A percentile compares a stretch with the other conserved stretches of the same genome.
Conservation (phyloP, 768 basidiomycete species). For the Podaxis sp. region DNA sequence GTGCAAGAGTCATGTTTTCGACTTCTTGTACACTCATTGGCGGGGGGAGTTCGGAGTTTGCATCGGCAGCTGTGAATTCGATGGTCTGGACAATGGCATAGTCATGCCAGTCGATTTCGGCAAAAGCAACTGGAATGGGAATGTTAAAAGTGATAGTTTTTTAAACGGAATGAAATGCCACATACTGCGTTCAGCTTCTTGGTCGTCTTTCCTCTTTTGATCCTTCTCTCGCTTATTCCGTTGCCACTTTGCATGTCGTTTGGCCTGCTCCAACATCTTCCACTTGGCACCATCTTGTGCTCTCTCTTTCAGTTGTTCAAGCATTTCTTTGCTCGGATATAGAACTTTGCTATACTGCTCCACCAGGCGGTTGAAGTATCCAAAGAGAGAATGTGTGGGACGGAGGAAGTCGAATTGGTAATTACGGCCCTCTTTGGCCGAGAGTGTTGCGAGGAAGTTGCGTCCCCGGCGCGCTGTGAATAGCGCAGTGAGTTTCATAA, state of each 20-base stretch:
- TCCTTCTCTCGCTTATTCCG: conserved; percentile 77
- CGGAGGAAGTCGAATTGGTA: conserved; percentile 98
- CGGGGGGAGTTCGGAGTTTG: conserved; percentile 87
- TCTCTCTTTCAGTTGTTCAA: conserved; percentile 66
- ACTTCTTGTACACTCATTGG: conserved; percentile 95
- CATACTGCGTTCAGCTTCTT: conserved; percentile 86
- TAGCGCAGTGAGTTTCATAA: conserved; percentile 92
- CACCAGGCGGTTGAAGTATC: conserved; percentile 95
- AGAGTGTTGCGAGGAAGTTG: conserved; percentile 79
- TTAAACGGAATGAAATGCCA: conserved; percentile 16
- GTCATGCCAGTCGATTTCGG: conserved; percentile 99
- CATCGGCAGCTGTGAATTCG: conserved; percentile 93
- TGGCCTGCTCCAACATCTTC: conserved; percentile 72
- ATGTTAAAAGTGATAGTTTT: conserved; percentile 8
- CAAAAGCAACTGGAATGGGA: conserved; percentile 67
- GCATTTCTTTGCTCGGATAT: conserved; percentile 70
- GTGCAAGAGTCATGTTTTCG: conserved; percentile 93
- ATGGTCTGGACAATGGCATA: conserved; percentile 98
- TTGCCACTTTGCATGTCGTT: conserved; percentile 86
- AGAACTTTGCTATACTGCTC: conserved; percentile 94
- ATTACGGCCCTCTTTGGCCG: conserved; percentile 86
- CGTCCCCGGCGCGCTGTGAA: conserved; percentile 92
- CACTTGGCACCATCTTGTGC: conserved; percentile 65
- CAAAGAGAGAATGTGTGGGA: conserved; percentile 93
- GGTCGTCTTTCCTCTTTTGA: conserved; percentile 83